Evolutionary conservation across 2,329 filamentous ascomycete species (phyloP), one percentile per base, ranked within the genome.

Genomic region (Alternaria alternata): DNA sequence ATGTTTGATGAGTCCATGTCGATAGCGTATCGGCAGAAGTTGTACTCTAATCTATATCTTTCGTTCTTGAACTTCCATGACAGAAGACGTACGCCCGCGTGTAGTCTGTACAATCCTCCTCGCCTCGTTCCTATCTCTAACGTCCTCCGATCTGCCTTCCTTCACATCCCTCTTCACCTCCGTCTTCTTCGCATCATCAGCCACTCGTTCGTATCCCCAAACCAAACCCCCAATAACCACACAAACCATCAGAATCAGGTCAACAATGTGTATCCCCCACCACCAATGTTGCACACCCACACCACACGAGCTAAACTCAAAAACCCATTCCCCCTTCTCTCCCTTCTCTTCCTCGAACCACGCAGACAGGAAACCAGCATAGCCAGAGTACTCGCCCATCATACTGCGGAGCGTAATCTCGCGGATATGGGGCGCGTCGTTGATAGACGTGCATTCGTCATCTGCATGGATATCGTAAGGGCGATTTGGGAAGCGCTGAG

Each of bases 341-440:
- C 89, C 1, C 1, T 79, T 78, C 3, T 84, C 82, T 57, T 86
- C 78, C 76, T 98, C 92, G 74, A 94, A 98, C 94, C 94, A 99
- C 1, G 91, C 85, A 63, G 91, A 95, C 41, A 99, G 80, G 42
- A 99, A 83, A 0, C 93, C 95, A 0, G 93, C 93, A 75, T 97
- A 95, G 20, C 95, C 95, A n/a, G 88, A 90, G 78, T 91, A 99
- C 57, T 92, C 91, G 57, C 95, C 95, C 95, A 99, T 99, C 93
- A 99, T 98, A 78, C 93, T 97, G 60, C 94, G 89, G 2, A 99
- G 91, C 0, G 95, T 99, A 65, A 98, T 88, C 79, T 99, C 95
- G 28, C 94, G 85, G 6, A 97, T 82, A 0, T 90, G 90, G 0
- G 90, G 73, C 0, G 62, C 57, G 22, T n/a, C 47, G 18, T 46